Evolutionary conservation across 2,329 filamentous ascomycete genomes (phyloP).

Genomic region (Fusarium neocosmosporiellum): DNA sequence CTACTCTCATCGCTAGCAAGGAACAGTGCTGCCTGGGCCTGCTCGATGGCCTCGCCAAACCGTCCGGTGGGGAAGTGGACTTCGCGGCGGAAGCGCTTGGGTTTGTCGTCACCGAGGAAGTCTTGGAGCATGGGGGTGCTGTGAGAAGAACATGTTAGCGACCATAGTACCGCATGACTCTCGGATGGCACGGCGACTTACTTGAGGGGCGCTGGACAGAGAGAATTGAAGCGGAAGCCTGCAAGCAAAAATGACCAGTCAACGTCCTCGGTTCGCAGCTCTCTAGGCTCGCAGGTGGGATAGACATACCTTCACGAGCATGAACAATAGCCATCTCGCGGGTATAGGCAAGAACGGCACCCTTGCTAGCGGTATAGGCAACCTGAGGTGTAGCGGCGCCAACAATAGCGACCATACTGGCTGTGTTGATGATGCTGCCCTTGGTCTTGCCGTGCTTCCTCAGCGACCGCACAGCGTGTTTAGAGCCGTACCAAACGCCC

Average conservation of each 20-base stretch:
- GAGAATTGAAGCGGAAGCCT: neutral
- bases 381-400: constrained; percentile 78
- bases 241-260: neutral
- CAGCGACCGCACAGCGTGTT: constrained; percentile 85
- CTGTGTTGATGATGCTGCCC: constrained; percentile 79
- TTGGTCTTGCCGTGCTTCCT: constrained; percentile 79
- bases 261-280: neutral
- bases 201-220: neutral
- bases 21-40: neutral
- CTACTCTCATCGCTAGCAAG: neutral
- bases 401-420: constrained; percentile 78
- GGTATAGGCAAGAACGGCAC: constrained; percentile 64
- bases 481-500: constrained; percentile 93
- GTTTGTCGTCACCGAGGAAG: neutral
- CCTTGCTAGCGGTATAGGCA: constrained; percentile 82
- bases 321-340: neutral
- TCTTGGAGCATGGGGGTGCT: neutral
- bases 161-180: neutral
- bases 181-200: neutral
- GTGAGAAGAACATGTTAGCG: neutral
- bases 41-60: neutral
- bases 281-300: neutral
- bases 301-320: neutral
- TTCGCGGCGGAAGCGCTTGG: neutral
- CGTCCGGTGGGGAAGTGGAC: neutral